Base-by-base conservation (phyloP, 257 asterid genomes). In the Solanum tarapatanum region DNA sequence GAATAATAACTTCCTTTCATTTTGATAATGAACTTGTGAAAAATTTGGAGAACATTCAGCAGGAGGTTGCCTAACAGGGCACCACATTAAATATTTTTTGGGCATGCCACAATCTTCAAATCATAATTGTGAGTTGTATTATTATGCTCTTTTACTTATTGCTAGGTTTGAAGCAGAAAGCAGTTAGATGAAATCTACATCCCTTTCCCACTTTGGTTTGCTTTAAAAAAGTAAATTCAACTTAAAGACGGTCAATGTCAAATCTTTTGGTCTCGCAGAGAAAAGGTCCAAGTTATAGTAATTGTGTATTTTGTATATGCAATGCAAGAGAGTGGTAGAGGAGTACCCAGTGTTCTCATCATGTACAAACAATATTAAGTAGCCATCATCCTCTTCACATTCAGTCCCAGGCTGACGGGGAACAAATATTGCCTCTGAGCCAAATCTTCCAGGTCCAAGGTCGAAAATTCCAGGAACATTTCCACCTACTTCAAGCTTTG, bases 311-410 rank as follows among this genome's bases (percentile, higher is more conserved):
- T 26, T 28, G 41, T 28, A 26, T 80, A 48, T 48, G 85, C 66
- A 45, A 28, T 19, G 70, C 43, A 73, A 48, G 69, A 37, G 55
- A 70, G 84, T 45, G 51, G 58, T 23, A 84, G 87, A 80, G 36
- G 51, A 88, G 82, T 97, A 97, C 99, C 99, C 98, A 0, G 98
- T 94, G 75, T 89, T 92, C 92, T 95, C 99, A 88, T 97, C 97
- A 87, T 97, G 98, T 36, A 73, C 95, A 58, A 97, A 96, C 96
- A 93, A 93, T 87, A 97, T 97, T 93, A 97, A 93, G 95, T 97
- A 96, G 88, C 99, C 99, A 82, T 96, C 98, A n/a, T 97, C 99
- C 93, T 97, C 99, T 90, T 95, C 99, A 85, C 98, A 91, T 64
- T 90, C 62, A 37, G 89, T 91, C 43, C 96, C 98, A 88, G 98